phyloP scores from a whole-genome alignment of 441 rosid genomes.

The Gossypium schwendimanii region DNA sequence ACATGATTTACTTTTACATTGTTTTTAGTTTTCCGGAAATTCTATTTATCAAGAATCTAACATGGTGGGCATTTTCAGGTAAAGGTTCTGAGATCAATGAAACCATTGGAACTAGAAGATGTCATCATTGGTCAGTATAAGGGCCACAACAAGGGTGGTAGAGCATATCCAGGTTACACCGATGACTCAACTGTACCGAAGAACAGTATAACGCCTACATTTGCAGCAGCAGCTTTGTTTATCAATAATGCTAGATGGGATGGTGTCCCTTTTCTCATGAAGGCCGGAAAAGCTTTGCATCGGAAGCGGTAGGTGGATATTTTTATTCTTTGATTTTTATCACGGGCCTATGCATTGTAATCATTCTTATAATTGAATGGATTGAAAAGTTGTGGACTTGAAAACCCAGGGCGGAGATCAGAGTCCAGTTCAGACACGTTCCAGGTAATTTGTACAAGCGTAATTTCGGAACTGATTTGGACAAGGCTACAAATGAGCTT shows the following conservation, averaged over 20 bases:
- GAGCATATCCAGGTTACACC: conserved; percentile 50
- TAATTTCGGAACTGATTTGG: conserved; percentile 58
- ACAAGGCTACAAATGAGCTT: conserved; percentile 79
- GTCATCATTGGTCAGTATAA: conserved; percentile 74
- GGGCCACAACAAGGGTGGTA: conserved; percentile 59
- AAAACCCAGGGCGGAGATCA: conserved; percentile 67
- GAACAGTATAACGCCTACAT: conserved; percentile 72
- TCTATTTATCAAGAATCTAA: background rate
- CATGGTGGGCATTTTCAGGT: conserved; percentile 33
- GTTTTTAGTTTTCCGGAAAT: background rate
- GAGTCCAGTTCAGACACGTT: conserved; percentile 91
- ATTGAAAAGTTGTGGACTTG: conserved; percentile 3
- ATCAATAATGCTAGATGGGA: conserved; percentile 90
- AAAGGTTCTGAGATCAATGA: conserved; percentile 80
- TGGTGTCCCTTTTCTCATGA: conserved; percentile 90
- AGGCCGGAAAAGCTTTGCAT: conserved; percentile 88
- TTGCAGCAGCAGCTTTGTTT: conserved; percentile 84
- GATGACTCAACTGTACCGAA: conserved; percentile 73
- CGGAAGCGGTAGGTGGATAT: conserved; percentile 40
- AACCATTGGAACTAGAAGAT: conserved; percentile 59
- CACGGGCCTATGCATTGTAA: background rate
- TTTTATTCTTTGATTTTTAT: background rate
- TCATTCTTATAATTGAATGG: background rate
- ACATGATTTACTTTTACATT: background rate
- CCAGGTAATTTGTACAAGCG: conserved; percentile 79